Evolutionary conservation across 768 basidiomycete species (phyloP).

Genomic region (Podaxis pistillaris): DNA sequence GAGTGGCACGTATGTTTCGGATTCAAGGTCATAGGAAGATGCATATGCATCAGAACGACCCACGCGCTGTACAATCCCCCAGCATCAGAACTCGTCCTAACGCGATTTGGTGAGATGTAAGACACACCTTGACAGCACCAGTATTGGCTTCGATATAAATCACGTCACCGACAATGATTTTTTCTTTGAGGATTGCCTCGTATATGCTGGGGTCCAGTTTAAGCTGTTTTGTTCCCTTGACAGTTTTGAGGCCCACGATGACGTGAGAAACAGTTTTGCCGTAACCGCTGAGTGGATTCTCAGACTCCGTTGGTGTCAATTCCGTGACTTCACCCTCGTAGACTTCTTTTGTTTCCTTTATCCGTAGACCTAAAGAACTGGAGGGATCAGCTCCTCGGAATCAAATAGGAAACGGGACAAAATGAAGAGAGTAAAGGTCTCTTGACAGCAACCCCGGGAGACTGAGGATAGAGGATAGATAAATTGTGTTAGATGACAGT

Average conservation of each 20-base stretch:
- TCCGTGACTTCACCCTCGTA: constrained; percentile 99
- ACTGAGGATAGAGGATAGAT: not conserved
- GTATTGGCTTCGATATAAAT: constrained; percentile 94
- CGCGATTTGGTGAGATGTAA: not conserved
- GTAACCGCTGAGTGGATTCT: constrained; percentile 96
- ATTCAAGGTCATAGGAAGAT: constrained; percentile 95
- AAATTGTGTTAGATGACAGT: not conserved
- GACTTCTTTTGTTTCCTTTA: constrained; percentile 99
- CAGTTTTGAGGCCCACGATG: constrained; percentile 92
- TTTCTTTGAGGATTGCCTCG: constrained; percentile 96
- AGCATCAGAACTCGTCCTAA: constrained; percentile 9
- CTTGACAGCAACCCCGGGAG: not conserved
- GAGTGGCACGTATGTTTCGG: constrained; percentile 96
- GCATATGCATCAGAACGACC: constrained; percentile 98
- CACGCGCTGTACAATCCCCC: constrained; percentile 61
- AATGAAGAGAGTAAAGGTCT: not conserved
- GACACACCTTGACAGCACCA: constrained; percentile 88
- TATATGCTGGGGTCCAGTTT: constrained; percentile 94
- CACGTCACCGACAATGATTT: constrained; percentile 94
- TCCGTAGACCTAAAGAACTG: constrained; percentile 72
- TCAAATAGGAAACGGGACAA: not conserved
- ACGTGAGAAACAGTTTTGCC: constrained; percentile 99
- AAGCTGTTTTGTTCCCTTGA: constrained; percentile 90
- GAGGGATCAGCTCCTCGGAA: constrained; percentile 10
- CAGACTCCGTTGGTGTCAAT: constrained; percentile 91